Conservation (phyloP, 2,329 filamentous ascomycete species). For the Colletotrichum gloeosporioides region DNA sequence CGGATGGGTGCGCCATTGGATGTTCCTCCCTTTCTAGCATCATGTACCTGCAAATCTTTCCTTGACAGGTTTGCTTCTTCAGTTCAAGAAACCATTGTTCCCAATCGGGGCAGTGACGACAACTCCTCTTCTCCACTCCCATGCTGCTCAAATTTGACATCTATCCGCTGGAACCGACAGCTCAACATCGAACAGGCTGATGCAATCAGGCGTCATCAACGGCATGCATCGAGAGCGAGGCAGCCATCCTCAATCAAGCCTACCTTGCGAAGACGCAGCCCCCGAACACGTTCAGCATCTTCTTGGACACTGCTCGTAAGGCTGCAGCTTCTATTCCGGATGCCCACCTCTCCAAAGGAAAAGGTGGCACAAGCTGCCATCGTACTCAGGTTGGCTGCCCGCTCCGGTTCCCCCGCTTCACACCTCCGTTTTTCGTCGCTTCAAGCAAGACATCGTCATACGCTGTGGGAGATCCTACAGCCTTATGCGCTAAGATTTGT, state of each 20-base stretch:
- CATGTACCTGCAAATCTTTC: background rate
- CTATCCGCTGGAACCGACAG: background rate
- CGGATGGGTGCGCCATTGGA: background rate
- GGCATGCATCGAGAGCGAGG: background rate
- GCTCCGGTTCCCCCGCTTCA: background rate
- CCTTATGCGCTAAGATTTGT: background rate
- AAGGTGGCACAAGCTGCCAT: background rate
- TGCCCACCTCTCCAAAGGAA: background rate
- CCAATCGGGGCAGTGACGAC: background rate
- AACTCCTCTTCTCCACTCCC: background rate
- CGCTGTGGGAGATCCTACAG: background rate
- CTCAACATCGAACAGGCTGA: background rate
- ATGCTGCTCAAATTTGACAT: background rate
- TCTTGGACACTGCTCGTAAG: background rate
- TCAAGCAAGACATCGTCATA: background rate
- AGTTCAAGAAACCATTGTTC: background rate
- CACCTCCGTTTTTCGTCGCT: background rate
- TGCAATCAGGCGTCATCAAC: background rate
- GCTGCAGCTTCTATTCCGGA: background rate
- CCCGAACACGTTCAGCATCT: background rate
- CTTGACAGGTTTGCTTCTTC: background rate
- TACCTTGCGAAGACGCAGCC: background rate
- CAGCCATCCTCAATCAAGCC: background rate
- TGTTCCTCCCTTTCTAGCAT: background rate
- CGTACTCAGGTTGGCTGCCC: background rate